Evolutionary conservation across 805 yeast species (phyloP).

Genomic region (Metschnikowia cerradonensis): DNA sequence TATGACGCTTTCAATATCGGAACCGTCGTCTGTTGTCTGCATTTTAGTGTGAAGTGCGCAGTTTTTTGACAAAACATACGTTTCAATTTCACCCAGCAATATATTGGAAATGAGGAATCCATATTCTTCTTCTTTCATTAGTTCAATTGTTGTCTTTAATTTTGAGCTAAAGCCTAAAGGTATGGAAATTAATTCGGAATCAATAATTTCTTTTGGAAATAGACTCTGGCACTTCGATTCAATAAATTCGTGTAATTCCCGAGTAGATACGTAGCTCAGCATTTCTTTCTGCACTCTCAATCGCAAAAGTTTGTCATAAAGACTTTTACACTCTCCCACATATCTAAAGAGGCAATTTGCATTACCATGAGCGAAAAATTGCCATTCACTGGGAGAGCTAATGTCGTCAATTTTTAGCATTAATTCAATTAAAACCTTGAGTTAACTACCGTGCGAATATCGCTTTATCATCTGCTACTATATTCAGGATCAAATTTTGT

Average conservation of each 20-base stretch:
- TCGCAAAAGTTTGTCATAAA: constrained; percentile 38
- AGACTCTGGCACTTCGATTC: constrained; percentile 29
- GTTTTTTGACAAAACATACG: constrained; percentile 31
- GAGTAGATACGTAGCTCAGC: constrained; percentile 35
- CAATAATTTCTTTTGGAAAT: constrained; percentile 29
- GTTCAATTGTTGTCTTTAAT: constrained; percentile 24
- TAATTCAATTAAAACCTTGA: background rate
- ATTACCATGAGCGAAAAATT: constrained; percentile 42
- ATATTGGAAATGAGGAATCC: constrained; percentile 45
- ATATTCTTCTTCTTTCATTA: constrained; percentile 38
- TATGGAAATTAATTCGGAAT: constrained; percentile 29
- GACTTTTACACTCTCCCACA: constrained; percentile 29
- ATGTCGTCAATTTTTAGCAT: background rate
- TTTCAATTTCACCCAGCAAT: constrained; percentile 28
- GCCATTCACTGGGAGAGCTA: constrained; percentile 34
- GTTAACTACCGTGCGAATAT: constrained; percentile 1
- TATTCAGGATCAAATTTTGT: background rate
- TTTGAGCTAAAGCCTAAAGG: constrained; percentile 27
- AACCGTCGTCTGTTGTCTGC: background rate
- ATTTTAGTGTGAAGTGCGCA: constrained; percentile 27
- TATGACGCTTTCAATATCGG: constrained; percentile 3
- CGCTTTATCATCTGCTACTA: background rate
- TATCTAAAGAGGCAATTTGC: constrained; percentile 48
- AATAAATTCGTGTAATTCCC: constrained; percentile 40
- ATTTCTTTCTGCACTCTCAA: constrained; percentile 29